Evolutionary conservation across 2,329 filamentous ascomycete species (phyloP).

Genomic region (Pseudogymnoascus sp.): DNA sequence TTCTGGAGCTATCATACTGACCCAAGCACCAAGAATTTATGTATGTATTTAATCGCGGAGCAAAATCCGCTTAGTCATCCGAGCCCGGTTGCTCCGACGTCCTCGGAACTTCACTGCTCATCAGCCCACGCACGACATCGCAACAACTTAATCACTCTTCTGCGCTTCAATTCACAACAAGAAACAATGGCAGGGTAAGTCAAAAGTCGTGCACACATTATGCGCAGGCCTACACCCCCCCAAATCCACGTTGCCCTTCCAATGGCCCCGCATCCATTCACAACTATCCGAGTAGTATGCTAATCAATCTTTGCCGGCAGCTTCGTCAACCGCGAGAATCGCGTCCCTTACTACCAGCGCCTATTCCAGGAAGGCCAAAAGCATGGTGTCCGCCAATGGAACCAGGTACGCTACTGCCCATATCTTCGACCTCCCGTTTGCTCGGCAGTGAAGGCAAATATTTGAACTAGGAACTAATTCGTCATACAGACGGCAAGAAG

Average conservation of each 20-base stretch:
- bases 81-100: background rate
- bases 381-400: conserved; percentile 61
- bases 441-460: conserved; percentile 3
- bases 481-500: conserved; percentile 51
- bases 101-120: conserved; percentile 8
- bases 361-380: conserved; percentile 67
- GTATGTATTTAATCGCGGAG: background rate
- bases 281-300: conserved; percentile 11
- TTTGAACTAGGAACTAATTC: conserved; percentile 10
- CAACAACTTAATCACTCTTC: conserved; percentile 10
- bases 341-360: conserved; percentile 65
- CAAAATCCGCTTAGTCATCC: conserved; percentile 4
- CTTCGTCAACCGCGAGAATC: conserved; percentile 65
- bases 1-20: background rate
- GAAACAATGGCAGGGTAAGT: conserved; percentile 27
- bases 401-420: conserved; percentile 53
- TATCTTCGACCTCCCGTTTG: background rate
- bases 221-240: background rate
- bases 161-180: conserved; percentile 13
- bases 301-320: conserved; percentile 21
- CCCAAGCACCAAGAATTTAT: conserved; percentile 1
- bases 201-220: conserved; percentile 3
- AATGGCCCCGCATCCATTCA: conserved; percentile 8
- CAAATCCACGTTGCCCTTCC: background rate
- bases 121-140: conserved; percentile 6